These are phyloP conservation scores for Talaromyces piceae DNA, from an alignment of 2,329 filamentous ascomycete species.

Conservation along the genomic window DNA sequence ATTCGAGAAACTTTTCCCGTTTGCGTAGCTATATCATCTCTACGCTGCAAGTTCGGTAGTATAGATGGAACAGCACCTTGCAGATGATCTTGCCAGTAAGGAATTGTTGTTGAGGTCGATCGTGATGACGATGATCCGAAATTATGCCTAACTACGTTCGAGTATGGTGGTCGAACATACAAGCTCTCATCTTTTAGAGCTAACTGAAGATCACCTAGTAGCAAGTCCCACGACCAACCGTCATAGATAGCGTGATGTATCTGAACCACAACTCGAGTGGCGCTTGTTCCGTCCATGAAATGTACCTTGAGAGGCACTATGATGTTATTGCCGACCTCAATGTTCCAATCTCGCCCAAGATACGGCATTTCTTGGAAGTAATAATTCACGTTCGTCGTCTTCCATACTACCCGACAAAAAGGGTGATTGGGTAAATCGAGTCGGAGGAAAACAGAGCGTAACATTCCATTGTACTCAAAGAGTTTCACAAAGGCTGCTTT, in stretches of 20 bases:
- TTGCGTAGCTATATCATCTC: constrained; percentile 18
- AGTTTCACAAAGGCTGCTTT: constrained; percentile 45
- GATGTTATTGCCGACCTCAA: constrained; percentile 30
- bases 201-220: constrained; percentile 58
- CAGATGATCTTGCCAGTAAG: constrained; percentile 66
- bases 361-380: constrained; percentile 40
- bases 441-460: constrained; percentile 67
- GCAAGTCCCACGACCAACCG: constrained; percentile 81
- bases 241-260: constrained; percentile 84
- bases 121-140: constrained; percentile 18
- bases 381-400: constrained; percentile 30
- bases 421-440: constrained; percentile 36
- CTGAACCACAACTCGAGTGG: constrained; percentile 40
- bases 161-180: constrained; percentile 51
- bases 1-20: constrained; percentile 21
- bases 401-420: constrained; percentile 61
- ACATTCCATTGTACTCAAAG: constrained; percentile 52
- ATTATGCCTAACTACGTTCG: constrained; percentile 50
- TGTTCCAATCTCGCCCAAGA: constrained; percentile 34
- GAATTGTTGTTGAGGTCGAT: constrained; percentile 37
- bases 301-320: constrained; percentile 59
- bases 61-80: constrained; percentile 46
- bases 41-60: constrained; percentile 53
- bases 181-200: constrained; percentile 36
- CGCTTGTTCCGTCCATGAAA: constrained; percentile 29